Conservation (phyloP, 2,329 filamentous ascomycete genomes). For the Geosmithia morbida region DNA sequence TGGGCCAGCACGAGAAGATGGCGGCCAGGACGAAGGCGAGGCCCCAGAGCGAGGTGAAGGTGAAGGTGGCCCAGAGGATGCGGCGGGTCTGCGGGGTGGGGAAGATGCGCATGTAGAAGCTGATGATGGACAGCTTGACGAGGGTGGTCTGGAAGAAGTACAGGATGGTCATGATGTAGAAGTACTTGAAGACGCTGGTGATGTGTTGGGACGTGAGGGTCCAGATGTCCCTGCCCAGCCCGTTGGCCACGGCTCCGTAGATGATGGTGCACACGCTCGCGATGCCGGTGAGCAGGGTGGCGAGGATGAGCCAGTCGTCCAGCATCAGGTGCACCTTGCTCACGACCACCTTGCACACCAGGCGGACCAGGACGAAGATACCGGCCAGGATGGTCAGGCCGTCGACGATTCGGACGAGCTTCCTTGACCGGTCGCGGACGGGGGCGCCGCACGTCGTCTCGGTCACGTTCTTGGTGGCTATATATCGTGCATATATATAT, state of each 20-base stretch:
- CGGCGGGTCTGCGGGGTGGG: conserved; percentile 16
- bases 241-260: conserved; percentile 14
- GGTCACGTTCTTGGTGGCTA: conserved; percentile 7
- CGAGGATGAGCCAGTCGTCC: conserved; percentile 20
- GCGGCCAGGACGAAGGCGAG: conserved; percentile 21
- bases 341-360: conserved; percentile 16
- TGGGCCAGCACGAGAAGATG: conserved; percentile 31
- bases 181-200: conserved; percentile 21
- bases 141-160: conserved; percentile 27
- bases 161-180: conserved; percentile 22
- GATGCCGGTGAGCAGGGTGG: conserved; percentile 10
- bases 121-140: conserved; percentile 30
- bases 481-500: too few relatives aligned
- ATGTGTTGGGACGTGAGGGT: conserved; percentile 22
- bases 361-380: conserved; percentile 21
- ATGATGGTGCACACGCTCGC: conserved; percentile 14
- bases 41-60: conserved; percentile 18
- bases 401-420: conserved; percentile 15
- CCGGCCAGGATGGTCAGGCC: conserved; percentile 17
- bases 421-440: conserved; percentile 13
- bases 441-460: conserved; percentile 9
- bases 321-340: conserved; percentile 15
- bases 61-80: conserved; percentile 21
- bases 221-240: conserved; percentile 31
- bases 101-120: conserved; percentile 37